Evolutionary conservation across 2,329 filamentous ascomycete genomes (phyloP), one percentile per base, ranked within the genome.

Genomic region (Pestalotiopsis fici): DNA sequence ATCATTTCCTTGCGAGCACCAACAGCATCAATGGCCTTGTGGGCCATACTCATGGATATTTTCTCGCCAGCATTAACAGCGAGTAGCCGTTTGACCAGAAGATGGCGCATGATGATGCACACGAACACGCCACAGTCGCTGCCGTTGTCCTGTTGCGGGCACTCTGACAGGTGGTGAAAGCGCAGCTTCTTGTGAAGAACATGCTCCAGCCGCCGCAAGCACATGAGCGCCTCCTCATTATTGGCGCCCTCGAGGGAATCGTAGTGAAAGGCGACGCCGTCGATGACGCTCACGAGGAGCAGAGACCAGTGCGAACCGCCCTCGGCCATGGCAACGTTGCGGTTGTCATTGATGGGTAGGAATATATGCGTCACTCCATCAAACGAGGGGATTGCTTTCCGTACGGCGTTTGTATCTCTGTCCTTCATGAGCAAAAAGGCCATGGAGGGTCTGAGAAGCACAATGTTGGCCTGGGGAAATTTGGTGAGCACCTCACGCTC

Each of bases 91-190:
- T 94, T 95, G 63, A 98, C 85, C 21, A 99, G 86, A n/a, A 99
- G 82, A 80, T 98, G 93, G 61, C 94, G 90, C 95, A 99, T 99
- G 69, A 95, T 87, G 71, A 98, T 88, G 79, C 96, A 98, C 3
- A 99, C 96, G 78, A 95, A 98, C 0, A 99, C 93, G 21, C 96
- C 96, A 74, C 96, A 99, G 80, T 99, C 96, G 76, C 89, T 95
- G 28, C 92, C 90, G 72, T 98, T 98, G 73, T 95, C 91, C 79
- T 99, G 96, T 74, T 97, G 92, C 0, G 96, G 96, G 11, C 90
- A 92, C 76, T 98, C 95, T 0, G 91, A 85, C 65, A 99, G 86
- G 78, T 95, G 90, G 75, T 95, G 88, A 77, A 97, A 98, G 23
- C 90, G 85, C 21, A 97, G 81, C 4, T 85, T 85, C 67, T 88